phyloP scores from a whole-genome alignment of 352 stramenopile genomes.

The Pythium plurisporium region DNA sequence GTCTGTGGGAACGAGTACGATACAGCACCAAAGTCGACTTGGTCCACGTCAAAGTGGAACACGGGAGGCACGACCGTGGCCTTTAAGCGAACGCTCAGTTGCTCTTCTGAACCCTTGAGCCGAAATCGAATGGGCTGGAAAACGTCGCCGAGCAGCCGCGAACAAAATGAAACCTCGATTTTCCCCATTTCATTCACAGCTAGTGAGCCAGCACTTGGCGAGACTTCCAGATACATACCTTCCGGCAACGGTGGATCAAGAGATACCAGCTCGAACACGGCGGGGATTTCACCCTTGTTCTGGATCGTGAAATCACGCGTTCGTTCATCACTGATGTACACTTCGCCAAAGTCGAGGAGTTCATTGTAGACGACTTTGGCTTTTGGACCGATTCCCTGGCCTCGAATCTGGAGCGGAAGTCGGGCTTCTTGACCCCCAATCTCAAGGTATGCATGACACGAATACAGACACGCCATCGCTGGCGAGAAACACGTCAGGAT shows the following conservation, averaged over 20 bases:
- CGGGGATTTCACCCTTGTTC: constrained; percentile 93
- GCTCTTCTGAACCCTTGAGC: constrained; percentile 85
- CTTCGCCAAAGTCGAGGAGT: constrained; percentile 92
- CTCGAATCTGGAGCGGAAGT: constrained; percentile 86
- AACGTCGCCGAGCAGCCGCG: constrained; percentile 82
- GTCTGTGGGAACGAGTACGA: constrained; percentile 89
- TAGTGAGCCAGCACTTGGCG: constrained; percentile 49
- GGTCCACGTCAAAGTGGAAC: constrained; percentile 89
- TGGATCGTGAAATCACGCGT: constrained; percentile 89
- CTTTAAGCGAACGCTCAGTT: constrained; percentile 79
- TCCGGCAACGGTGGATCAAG: constrained; percentile 29
- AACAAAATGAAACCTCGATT: constrained; percentile 85
- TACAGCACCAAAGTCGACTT: constrained; percentile 90
- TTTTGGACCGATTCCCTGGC: constrained; percentile 90
- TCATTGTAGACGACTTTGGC: constrained; percentile 92
- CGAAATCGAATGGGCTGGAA: constrained; percentile 81
- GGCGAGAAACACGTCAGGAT: constrained; percentile 90
- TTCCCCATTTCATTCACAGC: constrained; percentile 78
- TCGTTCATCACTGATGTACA: constrained; percentile 91
- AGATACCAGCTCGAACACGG: constrained; percentile 61
- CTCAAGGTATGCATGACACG: constrained; percentile 82
- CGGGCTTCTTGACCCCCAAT: constrained; percentile 86
- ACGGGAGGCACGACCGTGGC: constrained; percentile 91
- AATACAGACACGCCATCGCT: constrained; percentile 74
- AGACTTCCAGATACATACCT: constrained; percentile 37